phyloP scores from a whole-genome alignment of 257 asterid genomes.

The Primulina tabacum region DNA sequence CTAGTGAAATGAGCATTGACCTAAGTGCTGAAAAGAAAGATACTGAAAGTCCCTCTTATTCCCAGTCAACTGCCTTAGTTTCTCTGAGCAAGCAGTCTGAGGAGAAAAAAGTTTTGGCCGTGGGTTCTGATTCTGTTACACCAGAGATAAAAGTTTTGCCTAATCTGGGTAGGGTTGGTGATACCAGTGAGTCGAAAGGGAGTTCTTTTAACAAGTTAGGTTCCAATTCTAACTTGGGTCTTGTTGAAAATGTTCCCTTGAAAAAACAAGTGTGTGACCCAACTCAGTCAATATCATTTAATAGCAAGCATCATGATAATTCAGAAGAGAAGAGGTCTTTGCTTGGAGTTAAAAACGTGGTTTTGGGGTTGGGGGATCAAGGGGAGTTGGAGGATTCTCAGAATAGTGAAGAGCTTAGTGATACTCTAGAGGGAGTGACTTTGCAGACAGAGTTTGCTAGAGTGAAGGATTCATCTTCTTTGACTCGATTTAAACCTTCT shows the following conservation, averaged over 20 bases:
- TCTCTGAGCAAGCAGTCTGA: constrained; percentile 24
- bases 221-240: constrained; percentile 32
- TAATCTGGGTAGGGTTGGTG: constrained; percentile 28
- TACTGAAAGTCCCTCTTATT: constrained; percentile 49
- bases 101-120: constrained; percentile 30
- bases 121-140: constrained; percentile 37
- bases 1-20: constrained; percentile 92
- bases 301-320: constrained; percentile 35
- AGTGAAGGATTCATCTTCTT: constrained; percentile 29
- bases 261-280: constrained; percentile 41
- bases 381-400: constrained; percentile 33
- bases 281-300: constrained; percentile 43
- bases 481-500: constrained; percentile 27
- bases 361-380: constrained; percentile 29
- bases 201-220: constrained; percentile 38
- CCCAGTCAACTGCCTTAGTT: constrained; percentile 44
- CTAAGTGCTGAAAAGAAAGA: constrained; percentile 74
- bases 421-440: not conserved
- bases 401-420: constrained; percentile 31
- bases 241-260: constrained; percentile 36
- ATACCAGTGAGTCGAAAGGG: constrained; percentile 31
- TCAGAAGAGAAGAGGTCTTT: constrained; percentile 35
- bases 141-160: constrained; percentile 42
- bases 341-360: constrained; percentile 24
- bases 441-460: constrained; percentile 34